phyloP scores from a whole-genome alignment of 2,329 filamentous ascomycete species.

The Fonsecaea pugnacius region DNA sequence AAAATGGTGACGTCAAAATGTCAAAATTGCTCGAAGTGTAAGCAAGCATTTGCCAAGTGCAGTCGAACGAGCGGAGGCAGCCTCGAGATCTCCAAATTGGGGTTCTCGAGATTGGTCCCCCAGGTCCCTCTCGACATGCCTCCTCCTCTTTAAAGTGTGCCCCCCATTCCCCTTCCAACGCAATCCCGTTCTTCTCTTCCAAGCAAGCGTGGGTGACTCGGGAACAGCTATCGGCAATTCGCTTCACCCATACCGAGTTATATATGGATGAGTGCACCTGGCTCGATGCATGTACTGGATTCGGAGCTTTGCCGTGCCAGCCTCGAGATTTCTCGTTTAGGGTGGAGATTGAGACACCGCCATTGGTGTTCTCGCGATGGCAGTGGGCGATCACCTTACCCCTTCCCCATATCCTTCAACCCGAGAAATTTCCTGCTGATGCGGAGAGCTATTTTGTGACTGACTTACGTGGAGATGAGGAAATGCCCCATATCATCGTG shows the following conservation, averaged over 20 bases:
- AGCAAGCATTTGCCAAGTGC: slow-evolving; percentile 3
- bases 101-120: not conserved
- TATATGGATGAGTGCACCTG: not conserved
- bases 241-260: not conserved
- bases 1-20: not conserved
- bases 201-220: not conserved
- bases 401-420: not conserved
- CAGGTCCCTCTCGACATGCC: not conserved
- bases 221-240: not conserved
- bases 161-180: not conserved
- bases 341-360: not conserved
- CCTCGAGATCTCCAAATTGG: not conserved
- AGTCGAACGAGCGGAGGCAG: not conserved
- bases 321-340: not conserved
- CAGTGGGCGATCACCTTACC: not conserved
- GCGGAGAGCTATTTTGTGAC: slow-evolving; percentile 10
- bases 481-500: not conserved
- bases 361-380: not conserved
- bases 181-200: not conserved
- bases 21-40: slow-evolving; percentile 2
- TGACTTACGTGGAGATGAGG: slow-evolving; percentile 4
- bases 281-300: not conserved
- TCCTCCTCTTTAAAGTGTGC: not conserved
- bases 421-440: slow-evolving; percentile 19
- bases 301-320: not conserved